Conservation (phyloP, 306 rosid genomes). For the Bauhinia variegata region DNA sequence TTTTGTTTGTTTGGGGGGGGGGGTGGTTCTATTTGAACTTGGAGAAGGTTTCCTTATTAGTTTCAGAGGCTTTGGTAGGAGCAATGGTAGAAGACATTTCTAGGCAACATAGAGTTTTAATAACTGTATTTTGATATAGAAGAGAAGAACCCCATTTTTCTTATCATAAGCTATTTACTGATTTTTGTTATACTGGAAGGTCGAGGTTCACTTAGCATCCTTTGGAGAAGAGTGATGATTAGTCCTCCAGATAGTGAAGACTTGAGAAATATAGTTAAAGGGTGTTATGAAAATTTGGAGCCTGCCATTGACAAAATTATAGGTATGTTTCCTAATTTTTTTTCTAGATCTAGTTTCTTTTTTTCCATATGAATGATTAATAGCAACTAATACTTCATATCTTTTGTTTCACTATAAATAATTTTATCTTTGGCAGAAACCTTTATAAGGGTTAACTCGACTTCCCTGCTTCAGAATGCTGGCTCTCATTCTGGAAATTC, state of each 20-base stretch:
- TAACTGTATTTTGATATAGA: neutral
- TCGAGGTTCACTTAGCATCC: constrained; percentile 58
- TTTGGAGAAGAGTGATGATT: constrained; percentile 85
- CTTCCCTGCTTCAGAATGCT: constrained; percentile 41
- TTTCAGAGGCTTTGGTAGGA: no score
- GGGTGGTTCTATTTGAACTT: no score
- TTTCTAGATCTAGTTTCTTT: constrained; percentile 9
- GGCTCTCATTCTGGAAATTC: constrained; percentile 51
- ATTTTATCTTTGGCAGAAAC: constrained; percentile 60
- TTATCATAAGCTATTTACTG: constrained; percentile 12
- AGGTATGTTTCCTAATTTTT: constrained; percentile 48
- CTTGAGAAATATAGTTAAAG: constrained; percentile 63
- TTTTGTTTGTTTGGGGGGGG: no score
- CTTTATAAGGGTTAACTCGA: constrained; percentile 58
- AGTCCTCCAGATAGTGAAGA: constrained; percentile 61
- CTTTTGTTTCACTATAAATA: constrained; percentile 8
- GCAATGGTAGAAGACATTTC: no score
- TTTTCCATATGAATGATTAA: neutral
- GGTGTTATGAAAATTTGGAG: constrained; percentile 59
- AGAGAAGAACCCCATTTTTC: no score
- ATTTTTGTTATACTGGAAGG: constrained; percentile 49
- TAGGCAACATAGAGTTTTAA: neutral
- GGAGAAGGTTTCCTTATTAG: no score
- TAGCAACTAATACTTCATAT: constrained; percentile 4
- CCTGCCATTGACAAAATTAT: constrained; percentile 54